phyloP scores from a whole-genome alignment of 352 stramenopile genomes.

The Phytophthora sp. region DNA sequence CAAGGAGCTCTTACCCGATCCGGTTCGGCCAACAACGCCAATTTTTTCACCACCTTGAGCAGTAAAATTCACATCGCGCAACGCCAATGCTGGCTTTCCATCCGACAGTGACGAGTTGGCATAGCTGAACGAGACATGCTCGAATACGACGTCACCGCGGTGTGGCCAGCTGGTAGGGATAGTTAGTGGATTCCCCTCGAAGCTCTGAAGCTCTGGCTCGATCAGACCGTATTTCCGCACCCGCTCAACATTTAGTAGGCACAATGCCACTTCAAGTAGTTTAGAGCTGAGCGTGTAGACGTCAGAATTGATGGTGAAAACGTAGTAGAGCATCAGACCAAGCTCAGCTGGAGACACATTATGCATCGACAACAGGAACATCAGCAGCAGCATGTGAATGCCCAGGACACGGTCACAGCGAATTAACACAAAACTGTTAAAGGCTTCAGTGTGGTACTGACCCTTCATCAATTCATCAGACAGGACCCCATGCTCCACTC shows the following conservation, averaged over 20 bases:
- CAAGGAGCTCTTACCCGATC: conserved; percentile 63
- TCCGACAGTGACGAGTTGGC: conserved; percentile 5
- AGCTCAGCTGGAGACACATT: conserved; percentile 40
- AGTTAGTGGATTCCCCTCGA: conserved; percentile 18
- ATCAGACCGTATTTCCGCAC: conserved; percentile 51
- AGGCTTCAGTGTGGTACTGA: conserved; percentile 26
- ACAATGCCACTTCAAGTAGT: conserved; percentile 34
- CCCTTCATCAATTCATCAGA: conserved; percentile 42
- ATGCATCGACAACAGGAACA: conserved; percentile 40
- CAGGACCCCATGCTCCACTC: conserved; percentile 34
- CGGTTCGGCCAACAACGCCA: conserved; percentile 66
- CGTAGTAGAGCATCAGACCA: conserved; percentile 50
- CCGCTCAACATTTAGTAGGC: conserved; percentile 44
- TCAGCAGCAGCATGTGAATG: conserved; percentile 42
- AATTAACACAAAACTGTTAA: conserved; percentile 44
- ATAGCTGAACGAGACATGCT: conserved; percentile 42
- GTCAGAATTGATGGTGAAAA: conserved; percentile 54
- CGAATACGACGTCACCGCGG: conserved; percentile 41
- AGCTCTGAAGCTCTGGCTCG: conserved; percentile 30
- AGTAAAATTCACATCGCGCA: conserved; percentile 57
- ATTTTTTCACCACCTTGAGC: conserved; percentile 58
- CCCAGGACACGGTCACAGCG: conserved; percentile 42
- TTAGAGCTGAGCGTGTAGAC: conserved; percentile 38
- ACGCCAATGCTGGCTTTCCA: conserved; percentile 32
- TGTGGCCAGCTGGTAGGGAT: conserved; percentile 33